A percentile compares a stretch with the other conserved stretches of the same genome.
phyloP scores from a whole-genome alignment of 495 filamentous ascomycete genomes.

The Annulohypoxylon bovei region DNA sequence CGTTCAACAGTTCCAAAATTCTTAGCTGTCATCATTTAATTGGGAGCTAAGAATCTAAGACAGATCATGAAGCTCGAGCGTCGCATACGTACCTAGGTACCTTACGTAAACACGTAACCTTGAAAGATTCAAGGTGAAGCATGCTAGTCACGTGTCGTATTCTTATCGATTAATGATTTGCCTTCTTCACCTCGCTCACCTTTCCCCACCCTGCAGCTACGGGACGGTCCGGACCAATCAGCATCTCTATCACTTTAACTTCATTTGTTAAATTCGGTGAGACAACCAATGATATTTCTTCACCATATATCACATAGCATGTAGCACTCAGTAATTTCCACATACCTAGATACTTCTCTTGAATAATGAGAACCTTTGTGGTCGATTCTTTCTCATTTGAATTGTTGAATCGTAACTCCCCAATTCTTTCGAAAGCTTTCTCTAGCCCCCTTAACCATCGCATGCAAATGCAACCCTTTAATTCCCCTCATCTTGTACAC shows the following conservation, averaged over 20 bases:
- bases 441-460: constrained; percentile 7
- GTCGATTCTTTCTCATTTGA: neutral
- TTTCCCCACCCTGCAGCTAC: constrained; percentile 8
- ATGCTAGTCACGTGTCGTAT: neutral
- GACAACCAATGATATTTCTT: neutral
- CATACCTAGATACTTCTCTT: neutral
- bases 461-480: constrained; percentile 31
- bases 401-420: neutral
- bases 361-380: neutral
- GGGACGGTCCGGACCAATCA: constrained; percentile 35
- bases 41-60: constrained; percentile 1
- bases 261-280: constrained; percentile 14
- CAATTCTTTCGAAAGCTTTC: neutral
- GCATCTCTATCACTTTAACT: neutral
- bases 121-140: neutral
- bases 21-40: constrained; percentile 1
- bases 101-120: too few relatives aligned
- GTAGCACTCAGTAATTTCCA: neutral
- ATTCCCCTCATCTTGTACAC: constrained; percentile 21
- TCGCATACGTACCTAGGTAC: neutral
- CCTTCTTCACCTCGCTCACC: constrained; percentile 15
- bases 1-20: neutral
- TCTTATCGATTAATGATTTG: constrained; percentile 27
- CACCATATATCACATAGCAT: neutral
- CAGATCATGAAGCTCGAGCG: constrained; percentile 15